Conservation (phyloP, 371 early-diverging fungal genomes). For the Syncephalastrum monosporum region DNA sequence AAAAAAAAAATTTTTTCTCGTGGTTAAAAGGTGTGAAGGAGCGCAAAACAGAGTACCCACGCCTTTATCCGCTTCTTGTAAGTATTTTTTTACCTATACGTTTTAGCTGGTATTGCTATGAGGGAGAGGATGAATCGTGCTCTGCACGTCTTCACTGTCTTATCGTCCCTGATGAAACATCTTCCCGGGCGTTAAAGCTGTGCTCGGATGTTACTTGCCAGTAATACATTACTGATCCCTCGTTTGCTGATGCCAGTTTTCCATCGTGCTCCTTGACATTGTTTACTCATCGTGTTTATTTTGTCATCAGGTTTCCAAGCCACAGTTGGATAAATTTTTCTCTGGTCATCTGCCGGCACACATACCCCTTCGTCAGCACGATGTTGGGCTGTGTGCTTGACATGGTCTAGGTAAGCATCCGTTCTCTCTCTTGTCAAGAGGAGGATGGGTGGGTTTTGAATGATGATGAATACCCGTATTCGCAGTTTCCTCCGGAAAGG, state of each 20-base stretch:
- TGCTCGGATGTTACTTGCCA: slow-evolving; percentile 35
- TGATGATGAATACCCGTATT: slow-evolving; percentile 34
- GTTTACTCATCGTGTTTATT: too few species aligned
- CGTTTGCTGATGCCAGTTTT: neutral
- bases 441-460: slow-evolving; percentile 5
- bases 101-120: too few species aligned
- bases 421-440: neutral
- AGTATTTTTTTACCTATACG: too few species aligned
- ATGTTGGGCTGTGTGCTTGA: neutral
- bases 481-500: slow-evolving; percentile 36
- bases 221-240: slow-evolving; percentile 25
- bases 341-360: neutral
- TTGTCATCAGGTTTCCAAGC: too few species aligned
- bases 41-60: too few species aligned
- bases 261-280: too few species aligned
- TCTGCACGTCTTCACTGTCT: slow-evolving; percentile 23
- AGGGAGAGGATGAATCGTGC: slow-evolving; percentile 21
- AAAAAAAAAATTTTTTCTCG: slow-evolving; percentile 8
- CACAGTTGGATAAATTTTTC: neutral
- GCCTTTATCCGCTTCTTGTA: too few species aligned
- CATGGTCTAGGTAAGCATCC: slow-evolving; percentile 13
- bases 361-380: too few species aligned
- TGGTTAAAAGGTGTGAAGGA: too few species aligned
- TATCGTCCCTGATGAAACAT: slow-evolving; percentile 38
- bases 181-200: slow-evolving; percentile 27